A percentile compares a stretch with the other conserved stretches of the same genome.
These are phyloP conservation scores for Phytophthora multivora DNA, from an alignment of 352 stramenopile species.

Conservation along the genomic window DNA sequence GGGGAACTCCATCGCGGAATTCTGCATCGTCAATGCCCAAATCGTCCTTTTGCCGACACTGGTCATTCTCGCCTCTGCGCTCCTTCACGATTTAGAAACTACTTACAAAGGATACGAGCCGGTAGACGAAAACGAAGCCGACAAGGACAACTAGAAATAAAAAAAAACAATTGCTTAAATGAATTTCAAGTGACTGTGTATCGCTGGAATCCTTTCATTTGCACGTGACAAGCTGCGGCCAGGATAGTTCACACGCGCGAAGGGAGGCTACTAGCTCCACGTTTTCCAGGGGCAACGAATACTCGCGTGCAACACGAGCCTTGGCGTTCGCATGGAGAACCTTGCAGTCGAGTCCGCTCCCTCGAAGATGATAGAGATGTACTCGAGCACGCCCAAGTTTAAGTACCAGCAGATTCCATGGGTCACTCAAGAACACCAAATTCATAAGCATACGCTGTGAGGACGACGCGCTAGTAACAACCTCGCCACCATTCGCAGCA, in stretches of 20 bases:
- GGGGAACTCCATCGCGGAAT: slow-evolving; percentile 85
- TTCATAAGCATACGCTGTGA: slow-evolving; percentile 62
- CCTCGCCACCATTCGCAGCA: slow-evolving; percentile 3
- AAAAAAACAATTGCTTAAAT: too few species aligned
- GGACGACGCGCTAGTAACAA: slow-evolving; percentile 15
- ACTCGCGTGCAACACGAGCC: slow-evolving; percentile 54
- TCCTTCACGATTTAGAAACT: slow-evolving; percentile 34
- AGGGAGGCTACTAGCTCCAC: slow-evolving; percentile 51
- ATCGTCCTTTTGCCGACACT: slow-evolving; percentile 76
- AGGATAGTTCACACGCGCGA: slow-evolving; percentile 50
- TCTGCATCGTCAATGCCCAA: slow-evolving; percentile 78
- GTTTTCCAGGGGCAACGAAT: slow-evolving; percentile 46
- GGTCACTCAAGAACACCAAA: slow-evolving; percentile 57
- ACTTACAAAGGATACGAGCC: slow-evolving; percentile 14
- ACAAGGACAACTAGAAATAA: slow-evolving; percentile 26
- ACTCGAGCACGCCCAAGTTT: slow-evolving; percentile 56
- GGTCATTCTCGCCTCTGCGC: slow-evolving; percentile 40
- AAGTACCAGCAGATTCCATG: slow-evolving; percentile 56
- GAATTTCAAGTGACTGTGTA: too few species aligned
- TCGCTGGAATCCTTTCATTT: slow-evolving; percentile 22
- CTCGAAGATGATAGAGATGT: slow-evolving; percentile 34
- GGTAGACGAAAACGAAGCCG: slow-evolving; percentile 12
- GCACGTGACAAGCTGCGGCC: slow-evolving; percentile 55
- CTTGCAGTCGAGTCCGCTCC: slow-evolving; percentile 35
- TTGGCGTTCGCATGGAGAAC: slow-evolving; percentile 56